These are phyloP conservation scores for Sporobolomyces pararoseus DNA, from an alignment of 768 basidiomycete genomes.

Conservation along the genomic window DNA sequence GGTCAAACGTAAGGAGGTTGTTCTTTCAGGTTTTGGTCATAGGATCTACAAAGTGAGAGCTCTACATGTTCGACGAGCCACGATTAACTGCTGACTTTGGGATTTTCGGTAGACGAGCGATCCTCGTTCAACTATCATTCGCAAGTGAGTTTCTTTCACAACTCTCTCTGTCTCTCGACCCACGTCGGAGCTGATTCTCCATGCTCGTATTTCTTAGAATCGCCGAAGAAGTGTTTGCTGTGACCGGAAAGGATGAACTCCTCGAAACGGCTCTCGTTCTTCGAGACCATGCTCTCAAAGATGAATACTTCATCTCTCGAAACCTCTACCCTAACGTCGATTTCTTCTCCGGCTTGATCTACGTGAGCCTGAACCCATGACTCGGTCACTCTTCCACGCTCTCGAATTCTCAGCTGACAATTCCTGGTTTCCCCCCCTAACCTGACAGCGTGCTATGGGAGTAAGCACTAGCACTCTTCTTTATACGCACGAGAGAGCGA, in stretches of 20 bases:
- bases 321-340: slow-evolving; percentile 85
- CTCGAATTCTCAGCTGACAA: too few relatives aligned
- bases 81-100: neutral
- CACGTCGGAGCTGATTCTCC: too few relatives aligned
- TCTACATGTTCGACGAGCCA: too few relatives aligned
- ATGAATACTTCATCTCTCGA: slow-evolving; percentile 79
- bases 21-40: slow-evolving; percentile 86
- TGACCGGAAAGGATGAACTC: slow-evolving; percentile 78
- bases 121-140: slow-evolving; percentile 83
- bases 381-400: too few relatives aligned
- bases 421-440: too few relatives aligned
- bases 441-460: slow-evolving; percentile 47
- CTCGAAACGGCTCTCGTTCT: slow-evolving; percentile 84
- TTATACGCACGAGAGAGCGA: neutral
- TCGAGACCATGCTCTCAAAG: slow-evolving; percentile 82
- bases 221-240: slow-evolving; percentile 48
- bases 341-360: slow-evolving; percentile 61
- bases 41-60: slow-evolving; percentile 71
- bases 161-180: slow-evolving; percentile 42
- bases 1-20: slow-evolving; percentile 82
- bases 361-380: too few relatives aligned
- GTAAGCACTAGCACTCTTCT: neutral
- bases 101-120: slow-evolving; percentile 58
- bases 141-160: slow-evolving; percentile 81
- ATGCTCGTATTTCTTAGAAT: too few relatives aligned